Conservation (phyloP, 805 yeast species). For the Starmera dryadoides region DNA sequence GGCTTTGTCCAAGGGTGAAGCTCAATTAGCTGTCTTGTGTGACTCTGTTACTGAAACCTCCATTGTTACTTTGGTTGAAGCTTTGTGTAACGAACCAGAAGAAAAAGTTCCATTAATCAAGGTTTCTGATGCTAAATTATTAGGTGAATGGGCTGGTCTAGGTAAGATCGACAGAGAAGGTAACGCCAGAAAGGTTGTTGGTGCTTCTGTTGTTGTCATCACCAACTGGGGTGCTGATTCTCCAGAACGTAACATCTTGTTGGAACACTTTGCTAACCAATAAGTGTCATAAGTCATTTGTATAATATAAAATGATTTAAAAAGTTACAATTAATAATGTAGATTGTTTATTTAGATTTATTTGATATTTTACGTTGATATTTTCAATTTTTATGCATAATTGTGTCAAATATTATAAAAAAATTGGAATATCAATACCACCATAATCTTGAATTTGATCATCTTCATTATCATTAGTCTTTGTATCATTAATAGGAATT, state of each 20-base stretch:
- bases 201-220: slow-evolving; percentile 99
- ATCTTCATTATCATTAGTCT: slow-evolving; percentile 4
- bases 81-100: slow-evolving; percentile 97
- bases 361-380: slow-evolving; percentile 1
- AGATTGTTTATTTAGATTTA: not conserved
- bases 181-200: slow-evolving; percentile 99
- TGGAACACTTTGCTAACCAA: slow-evolving; percentile 92
- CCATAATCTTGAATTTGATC: slow-evolving; percentile 10
- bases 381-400: slow-evolving; percentile 3
- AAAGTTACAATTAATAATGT: not conserved
- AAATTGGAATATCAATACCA: slow-evolving; percentile 18
- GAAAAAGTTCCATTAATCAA: slow-evolving; percentile 95
- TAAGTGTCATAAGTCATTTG: slow-evolving; percentile 39
- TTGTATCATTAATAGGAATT: not conserved
- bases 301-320: slow-evolving; percentile 18
- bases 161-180: slow-evolving; percentile 99
- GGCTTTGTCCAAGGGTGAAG: slow-evolving; percentile 97
- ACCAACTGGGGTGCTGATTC: slow-evolving; percentile 99
- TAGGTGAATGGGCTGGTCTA: slow-evolving; percentile 99
- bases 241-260: slow-evolving; percentile 91
- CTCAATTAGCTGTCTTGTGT: slow-evolving; percentile 94
- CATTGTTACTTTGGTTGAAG: slow-evolving; percentile 96
- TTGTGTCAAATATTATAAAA: slow-evolving; percentile 12
- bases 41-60: slow-evolving; percentile 98
- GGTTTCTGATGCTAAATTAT: slow-evolving; percentile 98